Percentiles rank a stretch among this genome's conserved stretches.
Conservation (phyloP, 176 grass and related monocot species). For the Aegilops umbellulata region DNA sequence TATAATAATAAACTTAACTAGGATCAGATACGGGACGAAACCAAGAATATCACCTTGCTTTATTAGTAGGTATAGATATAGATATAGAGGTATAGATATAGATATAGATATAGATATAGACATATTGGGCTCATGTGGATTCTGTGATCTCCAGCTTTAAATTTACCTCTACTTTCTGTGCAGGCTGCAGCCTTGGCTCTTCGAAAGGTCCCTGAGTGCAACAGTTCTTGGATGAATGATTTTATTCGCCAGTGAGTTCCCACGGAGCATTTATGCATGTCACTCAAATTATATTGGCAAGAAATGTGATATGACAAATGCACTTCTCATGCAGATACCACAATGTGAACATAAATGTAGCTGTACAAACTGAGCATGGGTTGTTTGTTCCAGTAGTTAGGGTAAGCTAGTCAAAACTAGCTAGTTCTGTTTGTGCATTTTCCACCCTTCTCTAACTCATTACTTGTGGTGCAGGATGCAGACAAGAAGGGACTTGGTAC, state of each 20-base stretch:
- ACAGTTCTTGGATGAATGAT: constrained; percentile 92
- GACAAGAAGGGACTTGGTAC: constrained; percentile 92
- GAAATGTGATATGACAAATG: constrained; percentile 13
- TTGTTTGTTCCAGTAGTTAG: constrained; percentile 91
- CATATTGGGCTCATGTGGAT: background rate
- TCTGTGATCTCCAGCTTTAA: background rate
- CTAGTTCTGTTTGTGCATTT: background rate
- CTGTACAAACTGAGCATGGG: constrained; percentile 93
- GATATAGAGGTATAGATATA: too few species aligned
- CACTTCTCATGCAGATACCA: constrained; percentile 60
- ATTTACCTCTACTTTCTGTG: constrained; percentile 1
- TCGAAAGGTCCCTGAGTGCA: constrained; percentile 88
- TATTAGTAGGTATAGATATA: too few species aligned
- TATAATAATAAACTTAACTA: too few species aligned
- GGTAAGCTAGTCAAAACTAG: constrained; percentile 40
- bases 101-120: too few species aligned
- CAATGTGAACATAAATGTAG: constrained; percentile 95
- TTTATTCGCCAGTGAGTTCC: constrained; percentile 93
- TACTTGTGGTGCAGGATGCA: constrained; percentile 59
- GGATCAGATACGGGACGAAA: too few species aligned
- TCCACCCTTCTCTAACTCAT: constrained; percentile 13
- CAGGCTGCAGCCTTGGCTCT: constrained; percentile 97
- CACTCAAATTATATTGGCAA: background rate
- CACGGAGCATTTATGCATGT: background rate
- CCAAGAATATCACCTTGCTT: too few species aligned